Evolutionary conservation across 2,329 filamentous ascomycete species (phyloP).

Genomic region (Falciphora oryzae): DNA sequence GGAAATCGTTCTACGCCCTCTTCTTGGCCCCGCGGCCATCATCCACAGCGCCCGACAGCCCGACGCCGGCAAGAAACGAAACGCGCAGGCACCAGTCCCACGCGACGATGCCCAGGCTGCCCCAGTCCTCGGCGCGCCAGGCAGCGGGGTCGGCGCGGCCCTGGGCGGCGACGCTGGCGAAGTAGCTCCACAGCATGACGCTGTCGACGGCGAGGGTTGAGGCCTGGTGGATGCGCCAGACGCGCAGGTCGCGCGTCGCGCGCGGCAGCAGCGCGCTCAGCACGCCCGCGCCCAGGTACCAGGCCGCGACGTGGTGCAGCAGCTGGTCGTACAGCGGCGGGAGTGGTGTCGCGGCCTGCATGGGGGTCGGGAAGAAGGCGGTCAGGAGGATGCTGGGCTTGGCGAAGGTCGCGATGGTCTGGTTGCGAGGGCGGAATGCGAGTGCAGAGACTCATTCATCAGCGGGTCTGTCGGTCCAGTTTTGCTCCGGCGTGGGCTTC

Average conservation of each 20-base stretch:
- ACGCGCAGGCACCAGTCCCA: not conserved
- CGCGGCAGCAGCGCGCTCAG: not conserved
- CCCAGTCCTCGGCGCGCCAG: not conserved
- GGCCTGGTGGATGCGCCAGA: not conserved
- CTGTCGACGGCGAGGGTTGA: not conserved
- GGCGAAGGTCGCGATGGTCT: not conserved
- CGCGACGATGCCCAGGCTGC: not conserved
- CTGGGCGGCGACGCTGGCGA: not conserved
- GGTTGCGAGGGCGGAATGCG: too few relatives aligned
- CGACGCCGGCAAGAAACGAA: not conserved
- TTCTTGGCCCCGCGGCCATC: not conserved
- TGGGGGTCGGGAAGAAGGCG: not conserved
- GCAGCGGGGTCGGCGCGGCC: too few relatives aligned
- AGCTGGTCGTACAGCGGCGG: not conserved
- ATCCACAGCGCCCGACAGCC: not conserved
- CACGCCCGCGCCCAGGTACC: not conserved
- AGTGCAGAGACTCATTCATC: too few relatives aligned
- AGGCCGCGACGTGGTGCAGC: not conserved
- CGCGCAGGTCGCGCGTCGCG: not conserved
- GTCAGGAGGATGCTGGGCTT: not conserved
- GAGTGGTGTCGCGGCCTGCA: not conserved
- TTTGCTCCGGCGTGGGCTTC: not conserved
- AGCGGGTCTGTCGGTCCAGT: too few relatives aligned
- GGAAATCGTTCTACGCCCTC: not conserved
- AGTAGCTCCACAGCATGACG: slow-evolving; percentile 1